phyloP scores from a whole-genome alignment of 768 basidiomycete species.

The Lactarius psammicola region DNA sequence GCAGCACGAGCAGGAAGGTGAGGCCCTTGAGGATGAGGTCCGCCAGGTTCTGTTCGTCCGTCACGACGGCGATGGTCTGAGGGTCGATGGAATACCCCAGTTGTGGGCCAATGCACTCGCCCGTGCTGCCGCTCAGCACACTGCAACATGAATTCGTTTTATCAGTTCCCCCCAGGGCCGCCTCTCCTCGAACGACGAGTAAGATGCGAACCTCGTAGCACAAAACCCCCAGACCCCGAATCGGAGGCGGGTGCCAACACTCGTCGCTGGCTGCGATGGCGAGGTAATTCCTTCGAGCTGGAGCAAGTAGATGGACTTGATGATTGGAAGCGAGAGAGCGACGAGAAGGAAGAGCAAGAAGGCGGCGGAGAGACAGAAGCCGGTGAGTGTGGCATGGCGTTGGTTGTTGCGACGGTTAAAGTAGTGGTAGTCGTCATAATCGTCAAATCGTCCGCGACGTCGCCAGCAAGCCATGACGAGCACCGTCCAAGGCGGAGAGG shows the following conservation, averaged over 20 bases:
- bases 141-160: conserved; percentile 18
- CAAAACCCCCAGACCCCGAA: conserved; percentile 88
- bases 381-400: conserved; percentile 46
- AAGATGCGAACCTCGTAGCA: conserved; percentile 46
- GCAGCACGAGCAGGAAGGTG: conserved; percentile 58
- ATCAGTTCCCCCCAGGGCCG: not conserved
- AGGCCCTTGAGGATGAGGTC: conserved; percentile 46
- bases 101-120: conserved; percentile 57
- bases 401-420: conserved; percentile 38
- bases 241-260: conserved; percentile 56
- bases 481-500: not conserved
- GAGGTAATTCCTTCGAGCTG: conserved; percentile 42
- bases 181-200: not conserved
- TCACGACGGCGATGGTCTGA: conserved; percentile 41
- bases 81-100: conserved; percentile 67
- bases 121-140: conserved; percentile 40
- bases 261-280: conserved; percentile 37
- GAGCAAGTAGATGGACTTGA: conserved; percentile 65
- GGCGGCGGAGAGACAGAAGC: conserved; percentile 51
- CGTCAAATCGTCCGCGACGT: conserved; percentile 3
- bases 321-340: conserved; percentile 72
- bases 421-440: not conserved
- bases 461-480: not conserved
- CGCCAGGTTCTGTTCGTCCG: conserved; percentile 46
- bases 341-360: conserved; percentile 78